Base-by-base conservation (phyloP, 1,284 basidiomycete species). In the Pseudozyma flocculosa region DNA sequence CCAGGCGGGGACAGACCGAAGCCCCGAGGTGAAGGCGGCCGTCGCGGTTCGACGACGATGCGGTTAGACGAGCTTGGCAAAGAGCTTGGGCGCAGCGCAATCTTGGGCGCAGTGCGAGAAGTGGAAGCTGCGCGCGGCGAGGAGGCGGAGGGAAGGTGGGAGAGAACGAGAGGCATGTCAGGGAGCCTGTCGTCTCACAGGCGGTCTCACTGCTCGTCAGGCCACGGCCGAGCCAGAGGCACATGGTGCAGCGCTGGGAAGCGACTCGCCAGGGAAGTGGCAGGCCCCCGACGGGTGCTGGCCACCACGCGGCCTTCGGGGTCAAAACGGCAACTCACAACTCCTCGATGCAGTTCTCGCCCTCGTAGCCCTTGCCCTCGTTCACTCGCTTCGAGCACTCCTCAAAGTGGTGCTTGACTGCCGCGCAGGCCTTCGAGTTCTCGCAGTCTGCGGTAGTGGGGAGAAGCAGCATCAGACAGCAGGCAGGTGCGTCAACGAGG, bases 301-400 rank as follows among this genome's bases (percentile, higher is more conserved):
- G n/a, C n/a, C n/a, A n/a, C n/a, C n/a, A n/a, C n/a, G n/a, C n/a
- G n/a, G n/a, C n/a, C n/a, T n/a, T n/a, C n/a, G n/a, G n/a, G n/a
- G n/a, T n/a, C n/a, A n/a, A n/a, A n/a, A n/a, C n/a, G n/a, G n/a
- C n/a, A n/a, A 76, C 73, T 63, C 69, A 76, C 73, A 78, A 76
- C 50, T 78, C 75, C 50, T 78, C 75, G 41, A 75, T 69, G 66
- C 75, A 78, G 68, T 73, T 73, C 51, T 78, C 75, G 37, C 61
- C 63, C 44, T 73, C 63, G 58, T 69, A 75, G 40, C 71, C 74
- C 54, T 76, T 70, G 55, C 75, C 75, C 39, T 62, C 67, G 19
- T 61, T 56, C 24, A 78, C 74, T 15, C 75, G 70, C 61, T 70
- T 66, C 54, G 69, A 48, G 69, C 75, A 78, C 44, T 76, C 73